Evolutionary conservation across 2,329 filamentous ascomycete genomes (phyloP).

Genomic region (Trichophyton simii): DNA sequence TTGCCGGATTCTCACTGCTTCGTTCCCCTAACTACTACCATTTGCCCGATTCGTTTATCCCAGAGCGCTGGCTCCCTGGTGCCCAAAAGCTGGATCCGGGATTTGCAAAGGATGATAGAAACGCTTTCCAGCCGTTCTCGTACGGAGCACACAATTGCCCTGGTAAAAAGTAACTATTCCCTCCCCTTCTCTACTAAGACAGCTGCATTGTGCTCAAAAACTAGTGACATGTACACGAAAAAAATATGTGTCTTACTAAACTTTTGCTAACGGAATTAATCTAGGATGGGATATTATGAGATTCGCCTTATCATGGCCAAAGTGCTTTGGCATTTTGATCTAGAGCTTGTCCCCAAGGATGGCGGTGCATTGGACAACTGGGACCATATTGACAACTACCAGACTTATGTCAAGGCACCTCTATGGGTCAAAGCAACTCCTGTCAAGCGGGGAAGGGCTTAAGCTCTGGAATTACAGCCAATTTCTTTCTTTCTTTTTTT

Average conservation of each 20-base stretch:
- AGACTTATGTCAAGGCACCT: conserved; percentile 6
- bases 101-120: conserved; percentile 21
- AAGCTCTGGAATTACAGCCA: neutral
- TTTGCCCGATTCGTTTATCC: conserved; percentile 17
- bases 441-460: neutral
- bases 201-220: neutral
- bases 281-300: conserved; percentile 10
- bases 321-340: conserved; percentile 11
- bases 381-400: conserved; percentile 9
- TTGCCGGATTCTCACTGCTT: conserved; percentile 22
- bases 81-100: conserved; percentile 13
- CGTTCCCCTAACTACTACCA: conserved; percentile 21
- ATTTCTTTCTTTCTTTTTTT: no score
- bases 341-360: conserved; percentile 6
- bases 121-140: conserved; percentile 21
- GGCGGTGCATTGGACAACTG: conserved; percentile 6
- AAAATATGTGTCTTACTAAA: neutral
- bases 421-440: conserved; percentile 6
- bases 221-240: no score
- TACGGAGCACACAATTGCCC: conserved; percentile 27
- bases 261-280: neutral
- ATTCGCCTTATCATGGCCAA: conserved; percentile 8
- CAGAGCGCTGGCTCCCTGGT: conserved; percentile 29
- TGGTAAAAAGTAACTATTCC: conserved; percentile 26
- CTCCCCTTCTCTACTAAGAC: neutral